Evolutionary conservation across 208 protist genomes (phyloP).

Genomic region (Leishmania braziliensis): DNA sequence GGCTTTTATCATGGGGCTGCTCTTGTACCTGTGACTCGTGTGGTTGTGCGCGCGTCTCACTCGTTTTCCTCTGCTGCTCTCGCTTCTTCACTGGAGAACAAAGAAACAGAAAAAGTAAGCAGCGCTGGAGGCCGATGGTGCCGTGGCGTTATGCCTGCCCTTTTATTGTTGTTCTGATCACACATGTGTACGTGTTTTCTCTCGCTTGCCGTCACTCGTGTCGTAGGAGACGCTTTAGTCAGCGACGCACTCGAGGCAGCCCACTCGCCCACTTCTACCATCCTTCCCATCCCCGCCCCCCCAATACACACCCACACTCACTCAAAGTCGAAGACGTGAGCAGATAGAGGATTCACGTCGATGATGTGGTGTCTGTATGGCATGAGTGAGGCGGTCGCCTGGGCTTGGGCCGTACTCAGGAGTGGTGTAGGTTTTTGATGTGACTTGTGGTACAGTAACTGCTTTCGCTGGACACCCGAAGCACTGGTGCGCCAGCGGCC

Average conservation of each 20-base stretch:
- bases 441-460: neutral
- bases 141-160: too few species aligned
- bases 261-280: neutral
- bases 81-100: neutral
- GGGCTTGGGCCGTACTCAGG: constrained; percentile 1
- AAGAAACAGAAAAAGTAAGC: neutral
- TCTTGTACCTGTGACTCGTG: neutral
- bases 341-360: neutral
- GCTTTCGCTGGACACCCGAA: constrained; percentile 7
- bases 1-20: neutral
- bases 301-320: constrained; percentile 1
- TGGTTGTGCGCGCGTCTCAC: neutral
- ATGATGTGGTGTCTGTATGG: constrained; percentile 5
- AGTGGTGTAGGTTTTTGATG: constrained; percentile 11
- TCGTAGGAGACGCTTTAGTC: neutral
- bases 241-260: neutral
- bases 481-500: constrained; percentile 4
- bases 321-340: neutral
- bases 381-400: neutral
- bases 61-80: neutral
- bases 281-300: neutral
- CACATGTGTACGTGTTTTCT: neutral
- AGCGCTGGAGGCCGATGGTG: neutral
- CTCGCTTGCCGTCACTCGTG: neutral
- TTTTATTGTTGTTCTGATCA: neutral